Conservation (phyloP, 768 basidiomycete genomes). For the Mrakia frigida region DNA sequence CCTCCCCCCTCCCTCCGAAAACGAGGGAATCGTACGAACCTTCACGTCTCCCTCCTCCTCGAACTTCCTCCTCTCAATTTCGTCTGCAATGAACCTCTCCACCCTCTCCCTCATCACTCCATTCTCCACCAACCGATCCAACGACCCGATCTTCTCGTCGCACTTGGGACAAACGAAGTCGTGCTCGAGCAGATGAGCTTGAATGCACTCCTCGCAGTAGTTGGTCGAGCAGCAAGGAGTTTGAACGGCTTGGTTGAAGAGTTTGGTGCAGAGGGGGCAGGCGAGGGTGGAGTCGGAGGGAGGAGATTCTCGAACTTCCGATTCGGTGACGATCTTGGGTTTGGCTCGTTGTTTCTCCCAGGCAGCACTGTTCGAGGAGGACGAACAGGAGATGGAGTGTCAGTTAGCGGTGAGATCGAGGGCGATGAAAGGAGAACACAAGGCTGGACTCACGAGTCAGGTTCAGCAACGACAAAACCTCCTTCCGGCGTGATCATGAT, state of each 20-base stretch:
- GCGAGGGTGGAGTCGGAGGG: constrained; percentile 72
- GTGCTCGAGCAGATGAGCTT: constrained; percentile 85
- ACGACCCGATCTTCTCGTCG: constrained; percentile 73
- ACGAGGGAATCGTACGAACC: neutral
- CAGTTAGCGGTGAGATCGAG: neutral
- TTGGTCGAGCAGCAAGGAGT: constrained; percentile 87
- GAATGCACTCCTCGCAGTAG: constrained; percentile 97
- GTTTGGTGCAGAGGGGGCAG: constrained; percentile 87
- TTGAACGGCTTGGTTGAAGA: constrained; percentile 89
- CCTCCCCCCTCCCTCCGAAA: neutral
- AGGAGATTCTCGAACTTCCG: constrained; percentile 75
- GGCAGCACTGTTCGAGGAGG: constrained; percentile 63
- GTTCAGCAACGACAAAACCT: constrained; percentile 93
- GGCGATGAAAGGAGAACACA: neutral
- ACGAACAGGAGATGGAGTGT: neutral
- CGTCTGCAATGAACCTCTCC: constrained; percentile 68
- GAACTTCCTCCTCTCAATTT: constrained; percentile 49
- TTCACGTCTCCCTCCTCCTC: constrained; percentile 24
- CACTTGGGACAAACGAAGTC: constrained; percentile 94
- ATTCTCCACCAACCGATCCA: constrained; percentile 80
- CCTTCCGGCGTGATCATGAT: constrained; percentile 99
- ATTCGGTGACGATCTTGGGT: constrained; percentile 72
- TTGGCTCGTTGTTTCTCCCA: constrained; percentile 69
- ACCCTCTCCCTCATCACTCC: constrained; percentile 72
- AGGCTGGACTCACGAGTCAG: constrained; percentile 77